Conservation (phyloP, 2,329 filamentous ascomycete species). For the Diaporthe sp. region DNA sequence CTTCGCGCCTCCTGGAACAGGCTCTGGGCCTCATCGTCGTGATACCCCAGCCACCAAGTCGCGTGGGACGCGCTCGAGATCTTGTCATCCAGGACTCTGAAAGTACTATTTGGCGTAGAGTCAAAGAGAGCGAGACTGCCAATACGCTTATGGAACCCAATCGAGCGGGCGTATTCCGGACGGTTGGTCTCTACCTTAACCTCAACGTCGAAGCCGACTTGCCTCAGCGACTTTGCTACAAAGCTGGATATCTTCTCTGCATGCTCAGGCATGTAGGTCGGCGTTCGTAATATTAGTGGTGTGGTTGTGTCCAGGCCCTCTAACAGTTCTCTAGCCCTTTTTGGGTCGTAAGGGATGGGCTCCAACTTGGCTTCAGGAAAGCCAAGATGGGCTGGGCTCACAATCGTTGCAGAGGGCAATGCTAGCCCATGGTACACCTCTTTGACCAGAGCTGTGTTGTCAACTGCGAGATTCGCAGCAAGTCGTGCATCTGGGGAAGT, state of each 20-base stretch:
- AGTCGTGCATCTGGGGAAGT: not conserved
- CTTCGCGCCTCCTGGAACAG: not conserved
- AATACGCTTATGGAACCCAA: not conserved
- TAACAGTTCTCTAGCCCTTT: not conserved
- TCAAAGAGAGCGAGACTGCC: not conserved
- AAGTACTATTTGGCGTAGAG: not conserved
- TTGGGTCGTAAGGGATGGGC: not conserved
- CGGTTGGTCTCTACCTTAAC: not conserved
- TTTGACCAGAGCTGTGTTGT: not conserved
- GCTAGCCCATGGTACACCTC: not conserved
- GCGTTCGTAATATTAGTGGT: not conserved
- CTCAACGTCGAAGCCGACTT: not conserved
- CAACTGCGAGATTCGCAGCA: not conserved
- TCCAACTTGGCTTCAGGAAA: not conserved
- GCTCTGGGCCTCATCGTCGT: not conserved
- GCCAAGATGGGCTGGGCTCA: not conserved
- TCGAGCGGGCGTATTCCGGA: not conserved
- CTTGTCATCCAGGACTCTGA: not conserved
- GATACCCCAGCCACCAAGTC: not conserved
- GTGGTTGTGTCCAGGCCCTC: not conserved
- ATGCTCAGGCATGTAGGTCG: not conserved
- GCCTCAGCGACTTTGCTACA: not conserved
- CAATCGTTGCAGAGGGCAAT: not conserved
- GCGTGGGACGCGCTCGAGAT: not conserved
- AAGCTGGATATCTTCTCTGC: not conserved